Evolutionary conservation across 1,284 basidiomycete genomes (phyloP), one percentile per base, ranked within the genome.

Genomic region (Rhizoctonia solani): DNA sequence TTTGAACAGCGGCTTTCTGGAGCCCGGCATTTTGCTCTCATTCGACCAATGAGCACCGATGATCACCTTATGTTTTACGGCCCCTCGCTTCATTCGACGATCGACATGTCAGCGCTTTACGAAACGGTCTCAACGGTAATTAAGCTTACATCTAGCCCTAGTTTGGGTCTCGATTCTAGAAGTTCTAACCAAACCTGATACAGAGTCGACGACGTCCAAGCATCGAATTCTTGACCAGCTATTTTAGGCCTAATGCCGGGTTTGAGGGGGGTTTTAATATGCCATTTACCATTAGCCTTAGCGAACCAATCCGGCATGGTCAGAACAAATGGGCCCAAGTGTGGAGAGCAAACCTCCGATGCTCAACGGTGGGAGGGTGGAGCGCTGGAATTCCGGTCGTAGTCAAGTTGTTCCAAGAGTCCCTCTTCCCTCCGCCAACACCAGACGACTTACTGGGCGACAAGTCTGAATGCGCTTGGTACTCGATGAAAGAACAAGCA

Each of bases 21-120:
- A 19, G 63, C 63, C 41, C 52, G 63, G 52, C 63, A 66, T 42
- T 66, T 66, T 37, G 63, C 63, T 32, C 52, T 66, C 11, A 32
- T 66, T 30, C 37, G 53, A 27, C 63, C 63, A 13, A 25, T 66
- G 21, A 42, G 30, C 23, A 52, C 52, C n/a, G 63, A 66, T 25
- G 63, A 66, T 66, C 63, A 66, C 21, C 63, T 66, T 21, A 49
- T 66, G 52, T 66, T 66, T 52, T 66, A 66, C 37, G 63, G 63
- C 2, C 63, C 63, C 11, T 54, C 63, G 53, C 63, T 66, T 66
- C 54, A 54, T 41, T 53, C 63, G n/a, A 66, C 63, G 14, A 30
- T 66, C n/a, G 63, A 66, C 30, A 66, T 66, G 44, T 54, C 52
- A 21, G 54, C 63, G 16, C 63, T 66, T 47, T 66, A 66, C 37